Percentiles rank a stretch among this genome's conserved stretches.
These are phyloP conservation scores for Alliaria petiolata DNA, from an alignment of 345 rosid species.

Conservation along the genomic window DNA sequence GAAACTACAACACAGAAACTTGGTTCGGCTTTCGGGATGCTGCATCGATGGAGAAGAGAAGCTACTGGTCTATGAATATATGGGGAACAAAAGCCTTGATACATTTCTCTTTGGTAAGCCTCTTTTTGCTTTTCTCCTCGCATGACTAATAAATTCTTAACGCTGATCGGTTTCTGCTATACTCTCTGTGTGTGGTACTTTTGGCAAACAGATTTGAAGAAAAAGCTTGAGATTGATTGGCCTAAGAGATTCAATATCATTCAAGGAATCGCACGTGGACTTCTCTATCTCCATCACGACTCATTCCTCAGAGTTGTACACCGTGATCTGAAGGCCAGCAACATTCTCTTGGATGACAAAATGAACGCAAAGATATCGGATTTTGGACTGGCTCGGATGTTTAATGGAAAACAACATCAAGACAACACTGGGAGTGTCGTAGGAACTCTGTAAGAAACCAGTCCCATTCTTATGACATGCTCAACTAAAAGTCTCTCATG, in stretches of 20 bases:
- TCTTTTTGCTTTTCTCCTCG: background rate
- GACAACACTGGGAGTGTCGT: slow-evolving; percentile 29
- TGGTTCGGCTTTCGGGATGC: slow-evolving; percentile 57
- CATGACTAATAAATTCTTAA: background rate
- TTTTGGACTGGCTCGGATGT: slow-evolving; percentile 34
- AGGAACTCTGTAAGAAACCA: slow-evolving; percentile 29
- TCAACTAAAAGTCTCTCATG: background rate
- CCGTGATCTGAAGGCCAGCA: slow-evolving; percentile 30
- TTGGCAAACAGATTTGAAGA: slow-evolving; percentile 19
- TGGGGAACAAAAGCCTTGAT: slow-evolving; percentile 63
- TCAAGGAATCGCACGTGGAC: slow-evolving; percentile 32
- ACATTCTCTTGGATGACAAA: slow-evolving; percentile 30
- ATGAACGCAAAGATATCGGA: slow-evolving; percentile 30
- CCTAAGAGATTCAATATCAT: slow-evolving; percentile 24
- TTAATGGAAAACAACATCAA: slow-evolving; percentile 6
- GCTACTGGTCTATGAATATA: slow-evolving; percentile 54
- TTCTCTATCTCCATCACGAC: slow-evolving; percentile 26
- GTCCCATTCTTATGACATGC: background rate
- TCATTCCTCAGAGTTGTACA: slow-evolving; percentile 29
- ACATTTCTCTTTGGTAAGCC: slow-evolving; percentile 47
- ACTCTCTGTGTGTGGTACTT: background rate
- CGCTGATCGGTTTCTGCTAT: background rate
- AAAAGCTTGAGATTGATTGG: slow-evolving; percentile 28
- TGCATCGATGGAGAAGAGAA: slow-evolving; percentile 50
- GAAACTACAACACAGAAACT: slow-evolving; percentile 70